Evolutionary conservation across 805 yeast species (phyloP).

Genomic region (Cyberlindnera maritima): DNA sequence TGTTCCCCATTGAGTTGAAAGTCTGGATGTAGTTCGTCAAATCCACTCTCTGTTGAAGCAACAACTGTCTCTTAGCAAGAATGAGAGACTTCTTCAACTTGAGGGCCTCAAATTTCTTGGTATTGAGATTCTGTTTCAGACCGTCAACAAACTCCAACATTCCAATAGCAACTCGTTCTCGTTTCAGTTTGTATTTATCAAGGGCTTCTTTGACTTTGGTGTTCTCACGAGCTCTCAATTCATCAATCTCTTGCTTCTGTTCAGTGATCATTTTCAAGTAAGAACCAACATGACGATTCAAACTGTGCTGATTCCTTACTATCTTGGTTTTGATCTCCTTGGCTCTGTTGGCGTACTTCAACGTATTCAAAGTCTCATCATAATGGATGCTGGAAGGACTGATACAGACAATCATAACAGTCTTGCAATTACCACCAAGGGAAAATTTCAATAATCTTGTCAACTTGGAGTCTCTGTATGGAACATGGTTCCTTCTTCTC

Average conservation of each 20-base stretch:
- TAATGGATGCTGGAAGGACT: conserved; percentile 85
- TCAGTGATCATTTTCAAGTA: conserved; percentile 82
- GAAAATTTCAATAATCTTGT: conserved; percentile 87
- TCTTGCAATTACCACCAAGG: conserved; percentile 90
- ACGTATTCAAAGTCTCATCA: conserved; percentile 89
- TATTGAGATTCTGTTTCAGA: conserved; percentile 39
- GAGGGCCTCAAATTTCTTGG: conserved; percentile 44
- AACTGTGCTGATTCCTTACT: conserved; percentile 66
- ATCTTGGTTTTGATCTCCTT: conserved; percentile 85
- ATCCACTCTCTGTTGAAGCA: conserved; percentile 43
- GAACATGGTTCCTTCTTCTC: conserved; percentile 68
- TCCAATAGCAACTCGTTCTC: conserved; percentile 38
- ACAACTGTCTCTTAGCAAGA: conserved; percentile 37
- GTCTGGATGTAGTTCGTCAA: conserved; percentile 25
- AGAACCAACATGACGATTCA: conserved; percentile 82
- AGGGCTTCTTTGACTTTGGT: conserved; percentile 38
- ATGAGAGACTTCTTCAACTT: conserved; percentile 37
- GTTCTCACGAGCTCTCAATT: conserved; percentile 54
- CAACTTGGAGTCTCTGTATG: conserved; percentile 87
- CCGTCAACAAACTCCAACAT: conserved; percentile 42
- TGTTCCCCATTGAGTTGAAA: conserved; percentile 22
- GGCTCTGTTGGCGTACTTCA: conserved; percentile 89
- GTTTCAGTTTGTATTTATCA: conserved; percentile 32
- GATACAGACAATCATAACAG: conserved; percentile 94
- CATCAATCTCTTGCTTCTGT: conserved; percentile 72